Conservation (phyloP, 768 basidiomycete species). For the Auriculariales sp. region DNA sequence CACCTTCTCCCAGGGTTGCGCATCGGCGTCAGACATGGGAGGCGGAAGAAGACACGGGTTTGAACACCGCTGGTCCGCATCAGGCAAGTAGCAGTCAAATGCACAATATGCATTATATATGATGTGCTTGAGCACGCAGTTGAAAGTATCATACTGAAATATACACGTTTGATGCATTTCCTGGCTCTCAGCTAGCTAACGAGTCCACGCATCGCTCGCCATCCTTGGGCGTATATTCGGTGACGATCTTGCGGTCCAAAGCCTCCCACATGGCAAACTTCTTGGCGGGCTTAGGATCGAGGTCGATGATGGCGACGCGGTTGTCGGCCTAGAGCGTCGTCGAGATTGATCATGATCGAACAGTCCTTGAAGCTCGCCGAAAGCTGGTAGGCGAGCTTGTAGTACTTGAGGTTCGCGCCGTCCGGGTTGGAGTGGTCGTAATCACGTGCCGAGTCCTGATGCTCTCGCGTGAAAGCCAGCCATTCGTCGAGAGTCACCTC, state of each 20-base stretch:
- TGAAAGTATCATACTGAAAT: too few species aligned
- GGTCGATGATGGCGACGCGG: conserved; percentile 61
- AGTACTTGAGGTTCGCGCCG: conserved; percentile 38
- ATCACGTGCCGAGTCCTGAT: conserved; percentile 21
- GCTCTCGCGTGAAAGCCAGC: conserved; percentile 43
- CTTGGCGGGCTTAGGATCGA: conserved; percentile 64
- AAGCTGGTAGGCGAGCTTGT: conserved; percentile 63
- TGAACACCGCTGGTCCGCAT: too few species aligned
- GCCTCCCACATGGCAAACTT: conserved; percentile 57
- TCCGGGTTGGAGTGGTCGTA: conserved; percentile 20
- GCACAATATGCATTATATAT: too few species aligned
- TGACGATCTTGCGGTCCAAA: conserved; percentile 55
- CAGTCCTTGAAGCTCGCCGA: conserved; percentile 97
- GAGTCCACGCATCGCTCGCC: not conserved
- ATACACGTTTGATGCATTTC: too few species aligned
- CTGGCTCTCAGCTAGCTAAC: too few species aligned
- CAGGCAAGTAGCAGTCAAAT: too few species aligned
- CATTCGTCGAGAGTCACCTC: conserved; percentile 46
- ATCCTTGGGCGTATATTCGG: conserved; percentile 14
- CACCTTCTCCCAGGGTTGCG: conserved; percentile 68
- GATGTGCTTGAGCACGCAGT: too few species aligned
- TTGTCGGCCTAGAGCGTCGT: conserved; percentile 9
- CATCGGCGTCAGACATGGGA: too few species aligned
- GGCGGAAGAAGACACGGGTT: too few species aligned
- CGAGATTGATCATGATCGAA: conserved; percentile 44